phyloP scores from a whole-genome alignment of 2,329 filamentous ascomycete species.

The Aspergillus novofumigatus region DNA sequence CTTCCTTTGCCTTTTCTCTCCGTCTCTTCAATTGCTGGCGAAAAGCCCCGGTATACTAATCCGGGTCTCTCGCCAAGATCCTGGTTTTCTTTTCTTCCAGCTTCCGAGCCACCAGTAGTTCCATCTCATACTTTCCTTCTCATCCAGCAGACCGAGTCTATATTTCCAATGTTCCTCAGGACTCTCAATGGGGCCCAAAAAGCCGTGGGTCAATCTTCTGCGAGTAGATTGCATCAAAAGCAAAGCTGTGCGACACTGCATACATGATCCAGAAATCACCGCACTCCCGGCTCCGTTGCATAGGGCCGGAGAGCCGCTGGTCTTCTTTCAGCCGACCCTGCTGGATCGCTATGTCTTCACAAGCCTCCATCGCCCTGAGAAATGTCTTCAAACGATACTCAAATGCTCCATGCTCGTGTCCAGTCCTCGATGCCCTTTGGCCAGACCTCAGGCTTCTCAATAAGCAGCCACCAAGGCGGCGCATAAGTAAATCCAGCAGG shows the following conservation, averaged over 20 bases:
- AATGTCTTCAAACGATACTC: constrained; percentile 14
- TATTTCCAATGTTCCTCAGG: background rate
- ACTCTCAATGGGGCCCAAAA: background rate
- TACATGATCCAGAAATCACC: constrained; percentile 10
- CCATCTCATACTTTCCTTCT: background rate
- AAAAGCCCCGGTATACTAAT: background rate
- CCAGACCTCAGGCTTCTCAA: constrained; percentile 22
- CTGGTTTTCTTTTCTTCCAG: background rate
- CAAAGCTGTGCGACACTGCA: constrained; percentile 7
- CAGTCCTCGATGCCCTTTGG: constrained; percentile 15
- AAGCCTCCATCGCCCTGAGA: constrained; percentile 7
- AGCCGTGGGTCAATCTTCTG: background rate
- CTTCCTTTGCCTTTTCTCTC: too few relatives aligned
- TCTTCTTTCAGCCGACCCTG: constrained; percentile 1
- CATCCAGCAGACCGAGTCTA: background rate
- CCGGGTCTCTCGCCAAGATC: background rate
- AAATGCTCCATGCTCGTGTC: constrained; percentile 11
- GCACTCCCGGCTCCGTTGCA: constrained; percentile 9
- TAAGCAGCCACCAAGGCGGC: constrained; percentile 22
- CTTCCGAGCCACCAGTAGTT: background rate
- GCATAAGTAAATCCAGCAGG: constrained; percentile 17
- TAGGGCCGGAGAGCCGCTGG: constrained; percentile 16
- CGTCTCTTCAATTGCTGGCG: too few relatives aligned
- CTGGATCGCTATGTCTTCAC: constrained; percentile 12
- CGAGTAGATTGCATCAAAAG: constrained; percentile 5